phyloP scores from a whole-genome alignment of 1,139 yeast species.

The Zygosaccharomyces sapae region DNA sequence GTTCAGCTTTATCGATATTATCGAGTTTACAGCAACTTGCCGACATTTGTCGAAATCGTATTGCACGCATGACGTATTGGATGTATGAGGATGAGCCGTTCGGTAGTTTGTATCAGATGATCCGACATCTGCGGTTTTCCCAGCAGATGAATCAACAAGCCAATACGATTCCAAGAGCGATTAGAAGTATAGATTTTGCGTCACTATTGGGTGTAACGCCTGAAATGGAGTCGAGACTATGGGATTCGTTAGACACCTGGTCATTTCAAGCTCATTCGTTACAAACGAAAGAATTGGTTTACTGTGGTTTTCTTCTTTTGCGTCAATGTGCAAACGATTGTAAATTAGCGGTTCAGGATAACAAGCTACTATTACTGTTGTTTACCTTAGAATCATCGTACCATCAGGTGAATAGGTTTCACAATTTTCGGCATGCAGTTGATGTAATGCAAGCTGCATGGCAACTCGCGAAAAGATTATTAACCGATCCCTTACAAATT shows the following conservation, averaged over 20 bases:
- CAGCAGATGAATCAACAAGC: not conserved
- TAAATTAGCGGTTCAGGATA: slow-evolving; percentile 19
- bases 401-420: slow-evolving; percentile 82
- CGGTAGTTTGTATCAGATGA: slow-evolving; percentile 26
- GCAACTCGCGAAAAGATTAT: slow-evolving; percentile 23
- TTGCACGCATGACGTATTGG: slow-evolving; percentile 28
- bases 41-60: slow-evolving; percentile 16
- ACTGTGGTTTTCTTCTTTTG: slow-evolving; percentile 29
- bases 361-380: slow-evolving; percentile 27
- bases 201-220: slow-evolving; percentile 8
- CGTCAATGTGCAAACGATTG: slow-evolving; percentile 22
- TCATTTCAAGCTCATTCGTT: slow-evolving; percentile 32
- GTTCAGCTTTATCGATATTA: slow-evolving; percentile 2
- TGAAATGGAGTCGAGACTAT: slow-evolving; percentile 11
- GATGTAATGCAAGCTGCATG: slow-evolving; percentile 88
- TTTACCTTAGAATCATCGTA: slow-evolving; percentile 58
- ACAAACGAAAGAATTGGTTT: slow-evolving; percentile 27
- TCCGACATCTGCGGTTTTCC: slow-evolving; percentile 19
- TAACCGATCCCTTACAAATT: slow-evolving; percentile 16
- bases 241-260: slow-evolving; percentile 29
- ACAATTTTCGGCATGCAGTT: slow-evolving; percentile 91
- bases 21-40: slow-evolving; percentile 10
- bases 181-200: slow-evolving; percentile 21
- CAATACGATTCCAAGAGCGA: slow-evolving; percentile 19
- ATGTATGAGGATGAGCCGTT: slow-evolving; percentile 23